Evolutionary conservation across 139 green algal genomes (phyloP), one percentile per base, ranked within the genome.

Genomic region (Chlamydomonas incerta): DNA sequence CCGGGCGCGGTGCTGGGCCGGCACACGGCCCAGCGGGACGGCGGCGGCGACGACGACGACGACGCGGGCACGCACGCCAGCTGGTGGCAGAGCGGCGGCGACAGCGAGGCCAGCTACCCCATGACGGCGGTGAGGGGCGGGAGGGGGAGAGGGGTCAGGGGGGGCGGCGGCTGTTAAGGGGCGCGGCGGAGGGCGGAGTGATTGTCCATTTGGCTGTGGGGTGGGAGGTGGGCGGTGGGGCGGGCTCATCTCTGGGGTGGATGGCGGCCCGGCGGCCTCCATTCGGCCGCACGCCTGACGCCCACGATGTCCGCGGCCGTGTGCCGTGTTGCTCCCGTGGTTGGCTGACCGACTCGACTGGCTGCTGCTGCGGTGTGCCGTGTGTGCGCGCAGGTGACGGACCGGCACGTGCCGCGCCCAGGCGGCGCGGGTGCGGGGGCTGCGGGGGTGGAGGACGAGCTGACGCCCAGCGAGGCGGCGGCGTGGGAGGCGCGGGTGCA

Each of bases 381-480:
- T 33, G 3, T 24, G 26, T 10, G 62, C 4, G 34, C 69, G 72
- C 74, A 82, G 74, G 74, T 82, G 29, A 82, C 74, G 10, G 74
- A 82, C 55, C 74, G 74, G 24, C 26, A 82, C 58, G 74, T 23
- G 31, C 2, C 29, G 34, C 6, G 41, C 41, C 41, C 41, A 5
- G 41, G 41, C 41, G 34, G 74, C 13, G 74, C n/a, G n/a, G n/a
- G n/a, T n/a, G 65, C 62, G 26, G 26, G 14, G 62, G 57, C 31
- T 57, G 71, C 35, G 55, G 21, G 8, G 55, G 21, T 10, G n/a
- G 55, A 63, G 20, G 55, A 63, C 21, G 58, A 82, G 15, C 29
- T 82, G 74, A 71, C 58, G 0, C 74, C 74, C 74, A 70, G 52
- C 20, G 74, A 82, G 74, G 74, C 74, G 74, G 74, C 74, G n/a